phyloP scores from a whole-genome alignment of 1,139 yeast species.

The Geotrichum candidum region DNA sequence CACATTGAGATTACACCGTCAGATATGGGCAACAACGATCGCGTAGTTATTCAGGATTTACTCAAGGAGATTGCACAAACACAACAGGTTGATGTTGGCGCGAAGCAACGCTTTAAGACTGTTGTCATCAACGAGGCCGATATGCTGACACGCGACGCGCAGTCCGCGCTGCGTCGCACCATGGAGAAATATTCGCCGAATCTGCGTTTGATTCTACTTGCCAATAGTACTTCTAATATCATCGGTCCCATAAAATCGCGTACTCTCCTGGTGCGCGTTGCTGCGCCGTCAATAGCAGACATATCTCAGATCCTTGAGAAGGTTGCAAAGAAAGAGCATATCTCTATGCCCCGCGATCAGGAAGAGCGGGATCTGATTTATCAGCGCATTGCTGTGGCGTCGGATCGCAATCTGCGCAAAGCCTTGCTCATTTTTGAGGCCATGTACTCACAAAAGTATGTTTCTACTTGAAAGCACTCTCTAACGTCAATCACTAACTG shows the following conservation, averaged over 20 bases:
- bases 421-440: conserved; percentile 81
- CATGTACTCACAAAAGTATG: conserved; percentile 57
- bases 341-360: conserved; percentile 41
- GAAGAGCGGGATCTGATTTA: conserved; percentile 39
- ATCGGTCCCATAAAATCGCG: conserved; percentile 93
- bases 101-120: conserved; percentile 76
- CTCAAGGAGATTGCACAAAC: conserved; percentile 92
- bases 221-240: conserved; percentile 85
- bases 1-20: conserved; percentile 95
- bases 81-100: conserved; percentile 78
- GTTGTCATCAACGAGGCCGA: conserved; percentile 95
- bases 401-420: conserved; percentile 70
- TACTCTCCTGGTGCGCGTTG: conserved; percentile 75
- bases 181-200: conserved; percentile 95
- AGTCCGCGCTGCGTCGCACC: conserved; percentile 93
- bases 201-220: conserved; percentile 73
- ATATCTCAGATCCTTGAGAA: conserved; percentile 47
- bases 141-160: conserved; percentile 87
- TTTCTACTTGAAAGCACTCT: neutral
- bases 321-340: conserved; percentile 56
- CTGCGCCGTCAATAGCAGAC: conserved; percentile 68
- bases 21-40: conserved; percentile 92
- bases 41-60: conserved; percentile 89
- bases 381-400: conserved; percentile 47
- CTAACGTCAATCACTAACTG: neutral